Evolutionary conservation across 192 early-diverging fungal species (phyloP).

Genomic region (Funneliformis geosporum): DNA sequence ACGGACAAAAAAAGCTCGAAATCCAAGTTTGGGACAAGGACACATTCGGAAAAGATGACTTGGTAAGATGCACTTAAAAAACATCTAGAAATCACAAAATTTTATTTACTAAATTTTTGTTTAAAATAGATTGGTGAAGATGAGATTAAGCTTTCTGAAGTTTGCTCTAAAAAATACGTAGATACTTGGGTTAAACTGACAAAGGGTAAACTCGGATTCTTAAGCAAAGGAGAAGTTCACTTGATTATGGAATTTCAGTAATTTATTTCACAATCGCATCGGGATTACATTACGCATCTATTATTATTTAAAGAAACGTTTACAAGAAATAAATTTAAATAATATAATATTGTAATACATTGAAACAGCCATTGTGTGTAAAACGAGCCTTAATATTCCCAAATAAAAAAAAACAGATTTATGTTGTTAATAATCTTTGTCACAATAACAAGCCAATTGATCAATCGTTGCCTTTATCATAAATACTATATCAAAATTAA

Average conservation of each 20-base stretch:
- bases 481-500: too few relatives aligned
- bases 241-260: not conserved
- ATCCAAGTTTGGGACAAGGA: constrained; percentile 37
- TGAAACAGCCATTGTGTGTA: too few relatives aligned
- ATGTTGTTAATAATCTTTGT: too few relatives aligned
- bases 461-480: too few relatives aligned
- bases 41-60: constrained; percentile 13
- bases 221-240: constrained; percentile 31
- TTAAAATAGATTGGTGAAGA: constrained; percentile 31
- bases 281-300: too few relatives aligned
- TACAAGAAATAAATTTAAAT: too few relatives aligned
- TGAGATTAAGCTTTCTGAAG: constrained; percentile 25
- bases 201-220: constrained; percentile 25
- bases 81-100: not conserved
- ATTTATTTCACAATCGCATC: not conserved
- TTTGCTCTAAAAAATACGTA: constrained; percentile 11
- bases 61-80: not conserved
- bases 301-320: too few relatives aligned
- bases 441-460: too few relatives aligned
- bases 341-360: too few relatives aligned
- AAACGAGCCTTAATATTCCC: too few relatives aligned
- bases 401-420: too few relatives aligned
- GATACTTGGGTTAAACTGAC: constrained; percentile 34
- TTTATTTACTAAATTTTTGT: not conserved
- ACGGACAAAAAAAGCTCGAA: constrained; percentile 6